Conservation (phyloP, 2,329 filamentous ascomycete species). For the Microascus cirrosus region DNA sequence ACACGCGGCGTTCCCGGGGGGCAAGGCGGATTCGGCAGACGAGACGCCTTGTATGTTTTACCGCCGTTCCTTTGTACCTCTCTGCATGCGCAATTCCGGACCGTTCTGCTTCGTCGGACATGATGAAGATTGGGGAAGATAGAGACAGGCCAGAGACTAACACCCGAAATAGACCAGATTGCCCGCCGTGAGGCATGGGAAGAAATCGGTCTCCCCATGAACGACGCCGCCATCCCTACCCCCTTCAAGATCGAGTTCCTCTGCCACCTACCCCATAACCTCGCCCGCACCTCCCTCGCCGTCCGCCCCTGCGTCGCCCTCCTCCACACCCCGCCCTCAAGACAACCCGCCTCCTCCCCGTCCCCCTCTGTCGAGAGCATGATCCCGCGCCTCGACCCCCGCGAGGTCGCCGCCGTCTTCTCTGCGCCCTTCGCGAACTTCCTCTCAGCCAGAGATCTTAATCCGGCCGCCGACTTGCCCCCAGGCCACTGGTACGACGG, state of each 20-base stretch:
- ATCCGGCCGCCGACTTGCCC: constrained; percentile 23
- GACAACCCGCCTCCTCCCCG: constrained; percentile 4
- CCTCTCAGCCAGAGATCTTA: constrained; percentile 44
- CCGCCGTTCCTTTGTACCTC: neutral
- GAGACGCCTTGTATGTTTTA: constrained; percentile 47
- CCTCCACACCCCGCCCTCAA: constrained; percentile 40
- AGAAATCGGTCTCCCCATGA: constrained; percentile 78
- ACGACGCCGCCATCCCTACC: constrained; percentile 55
- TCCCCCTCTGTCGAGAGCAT: constrained; percentile 48
- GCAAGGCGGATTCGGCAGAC: constrained; percentile 48
- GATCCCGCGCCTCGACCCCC: constrained; percentile 73
- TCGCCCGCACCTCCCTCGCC: constrained; percentile 62
- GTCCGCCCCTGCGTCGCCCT: constrained; percentile 71
- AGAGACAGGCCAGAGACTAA: neutral
- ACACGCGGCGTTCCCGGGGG: constrained; percentile 78
- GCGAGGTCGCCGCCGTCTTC: constrained; percentile 90
- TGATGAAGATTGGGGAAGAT: neutral
- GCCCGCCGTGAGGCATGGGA: constrained; percentile 84
- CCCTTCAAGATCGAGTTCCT: constrained; percentile 83
- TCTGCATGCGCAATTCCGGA: neutral
- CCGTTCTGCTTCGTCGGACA: neutral
- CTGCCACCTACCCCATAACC: constrained; percentile 67
- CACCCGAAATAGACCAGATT: constrained; percentile 49
- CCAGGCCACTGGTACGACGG: constrained; percentile 74
- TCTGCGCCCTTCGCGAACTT: constrained; percentile 83